Evolutionary conservation across 768 basidiomycete species (phyloP).

Genomic region (Crassisporium funariophilum): DNA sequence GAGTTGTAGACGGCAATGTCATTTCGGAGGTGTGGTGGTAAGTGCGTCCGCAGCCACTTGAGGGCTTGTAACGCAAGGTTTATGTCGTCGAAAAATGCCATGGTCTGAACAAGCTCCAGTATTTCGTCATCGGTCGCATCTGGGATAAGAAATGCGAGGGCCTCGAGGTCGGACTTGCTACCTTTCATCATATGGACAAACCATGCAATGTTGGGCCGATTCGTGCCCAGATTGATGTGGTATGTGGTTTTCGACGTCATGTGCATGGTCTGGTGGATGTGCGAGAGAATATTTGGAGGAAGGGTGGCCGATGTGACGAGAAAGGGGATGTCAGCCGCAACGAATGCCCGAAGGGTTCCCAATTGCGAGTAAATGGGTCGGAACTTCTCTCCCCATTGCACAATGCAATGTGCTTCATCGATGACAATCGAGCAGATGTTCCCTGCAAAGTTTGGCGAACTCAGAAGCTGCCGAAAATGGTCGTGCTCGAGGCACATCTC

Average conservation of each 20-base stretch:
- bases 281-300: slow-evolving; percentile 23
- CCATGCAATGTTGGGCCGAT: slow-evolving; percentile 35
- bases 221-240: slow-evolving; percentile 38
- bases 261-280: slow-evolving; percentile 23
- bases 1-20: background rate
- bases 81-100: slow-evolving; percentile 23
- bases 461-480: slow-evolving; percentile 27
- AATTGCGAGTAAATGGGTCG: slow-evolving; percentile 30
- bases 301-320: slow-evolving; percentile 37
- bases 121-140: background rate
- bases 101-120: slow-evolving; percentile 20
- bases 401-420: slow-evolving; percentile 43
- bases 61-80: slow-evolving; percentile 13
- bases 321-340: slow-evolving; percentile 31
- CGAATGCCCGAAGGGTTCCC: slow-evolving; percentile 27
- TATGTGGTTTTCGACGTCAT: slow-evolving; percentile 15
- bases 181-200: slow-evolving; percentile 12
- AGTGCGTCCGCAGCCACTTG: slow-evolving; percentile 12
- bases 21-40: slow-evolving; percentile 7
- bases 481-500: slow-evolving; percentile 41
- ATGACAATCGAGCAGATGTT: slow-evolving; percentile 30
- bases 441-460: slow-evolving; percentile 14
- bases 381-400: slow-evolving; percentile 31
- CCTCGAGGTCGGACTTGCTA: background rate
- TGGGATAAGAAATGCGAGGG: background rate